phyloP scores from a whole-genome alignment of 139 green algal species.

The Yamagishiella unicocca region DNA sequence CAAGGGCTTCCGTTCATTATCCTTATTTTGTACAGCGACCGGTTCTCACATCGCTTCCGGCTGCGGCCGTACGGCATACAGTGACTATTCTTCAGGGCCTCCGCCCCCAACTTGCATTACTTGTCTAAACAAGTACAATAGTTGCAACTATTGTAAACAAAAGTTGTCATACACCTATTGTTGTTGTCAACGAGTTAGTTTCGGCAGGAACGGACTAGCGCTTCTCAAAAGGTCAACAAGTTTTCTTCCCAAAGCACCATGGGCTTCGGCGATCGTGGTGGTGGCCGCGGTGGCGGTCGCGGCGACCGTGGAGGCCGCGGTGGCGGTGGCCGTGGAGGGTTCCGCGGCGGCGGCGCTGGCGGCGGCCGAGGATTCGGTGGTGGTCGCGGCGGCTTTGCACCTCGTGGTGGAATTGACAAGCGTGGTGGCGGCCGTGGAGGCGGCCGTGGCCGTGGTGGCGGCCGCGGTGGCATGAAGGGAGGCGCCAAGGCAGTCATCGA shows the following conservation, averaged over 20 bases:
- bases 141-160: too few species aligned
- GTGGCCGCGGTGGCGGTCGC: conserved; percentile 30
- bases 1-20: too few species aligned
- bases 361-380: conserved; percentile 27
- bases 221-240: too few species aligned
- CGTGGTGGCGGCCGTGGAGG: conserved; percentile 55
- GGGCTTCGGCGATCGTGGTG: conserved; percentile 53
- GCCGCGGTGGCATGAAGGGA: conserved; percentile 91
- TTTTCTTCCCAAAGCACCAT: conserved; percentile 28
- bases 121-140: too few species aligned
- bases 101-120: too few species aligned
- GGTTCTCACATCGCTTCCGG: too few species aligned
- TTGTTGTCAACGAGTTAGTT: too few species aligned
- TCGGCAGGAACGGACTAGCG: too few species aligned
- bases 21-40: too few species aligned
- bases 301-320: conserved; percentile 37
- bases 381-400: conserved; percentile 47
- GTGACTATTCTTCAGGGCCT: too few species aligned
- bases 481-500: conserved; percentile 93
- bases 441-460: conserved; percentile 67
- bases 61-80: too few species aligned
- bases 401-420: conserved; percentile 46
- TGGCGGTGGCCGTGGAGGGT: conserved; percentile 6
- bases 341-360: conserved; percentile 9
- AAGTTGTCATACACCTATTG: too few species aligned